phyloP scores from a whole-genome alignment of 768 basidiomycete genomes.

The Termitomyces sp. region DNA sequence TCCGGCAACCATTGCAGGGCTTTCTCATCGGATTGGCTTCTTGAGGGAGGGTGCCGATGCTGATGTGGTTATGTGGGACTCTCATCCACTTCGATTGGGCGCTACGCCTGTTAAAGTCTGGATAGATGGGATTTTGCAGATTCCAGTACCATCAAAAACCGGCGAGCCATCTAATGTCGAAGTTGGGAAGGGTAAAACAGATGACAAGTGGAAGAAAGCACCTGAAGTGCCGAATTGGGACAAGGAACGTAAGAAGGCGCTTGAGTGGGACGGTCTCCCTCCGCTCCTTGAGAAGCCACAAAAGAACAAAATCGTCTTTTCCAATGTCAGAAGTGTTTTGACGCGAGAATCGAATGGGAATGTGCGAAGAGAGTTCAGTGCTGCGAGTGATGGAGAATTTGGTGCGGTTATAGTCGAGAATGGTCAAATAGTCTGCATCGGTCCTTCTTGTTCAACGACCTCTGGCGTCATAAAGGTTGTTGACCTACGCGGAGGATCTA shows the following conservation, averaged over 20 bases:
- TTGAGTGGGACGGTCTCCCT: slow-evolving; percentile 67
- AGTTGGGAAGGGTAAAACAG: slow-evolving; percentile 40
- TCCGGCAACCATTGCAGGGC: slow-evolving; percentile 62
- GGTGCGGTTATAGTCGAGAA: slow-evolving; percentile 38
- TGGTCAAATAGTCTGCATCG: slow-evolving; percentile 52
- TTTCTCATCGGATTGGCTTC: slow-evolving; percentile 70
- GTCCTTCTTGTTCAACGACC: slow-evolving; percentile 25
- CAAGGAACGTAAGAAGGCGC: slow-evolving; percentile 50
- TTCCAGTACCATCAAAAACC: slow-evolving; percentile 39
- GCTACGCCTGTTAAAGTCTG: slow-evolving; percentile 74
- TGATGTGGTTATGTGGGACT: slow-evolving; percentile 75
- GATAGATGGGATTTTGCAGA: slow-evolving; percentile 82
- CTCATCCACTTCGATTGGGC: slow-evolving; percentile 69
- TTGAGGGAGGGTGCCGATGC: slow-evolving; percentile 54
- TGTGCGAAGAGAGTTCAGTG: slow-evolving; percentile 26
- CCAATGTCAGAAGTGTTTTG: slow-evolving; percentile 59
- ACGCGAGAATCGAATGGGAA: slow-evolving; percentile 23
- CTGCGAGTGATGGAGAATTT: slow-evolving; percentile 16
- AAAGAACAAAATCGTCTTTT: slow-evolving; percentile 45
- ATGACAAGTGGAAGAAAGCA: slow-evolving; percentile 36
- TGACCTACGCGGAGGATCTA: slow-evolving; percentile 65
- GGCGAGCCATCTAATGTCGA: slow-evolving; percentile 34
- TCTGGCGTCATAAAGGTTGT: slow-evolving; percentile 27
- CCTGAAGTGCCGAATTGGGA: slow-evolving; percentile 62
- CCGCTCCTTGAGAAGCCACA: slow-evolving; percentile 42